Evolutionary conservation across 2,329 filamentous ascomycete species (phyloP).

Genomic region (Fusarium subglutinans): DNA sequence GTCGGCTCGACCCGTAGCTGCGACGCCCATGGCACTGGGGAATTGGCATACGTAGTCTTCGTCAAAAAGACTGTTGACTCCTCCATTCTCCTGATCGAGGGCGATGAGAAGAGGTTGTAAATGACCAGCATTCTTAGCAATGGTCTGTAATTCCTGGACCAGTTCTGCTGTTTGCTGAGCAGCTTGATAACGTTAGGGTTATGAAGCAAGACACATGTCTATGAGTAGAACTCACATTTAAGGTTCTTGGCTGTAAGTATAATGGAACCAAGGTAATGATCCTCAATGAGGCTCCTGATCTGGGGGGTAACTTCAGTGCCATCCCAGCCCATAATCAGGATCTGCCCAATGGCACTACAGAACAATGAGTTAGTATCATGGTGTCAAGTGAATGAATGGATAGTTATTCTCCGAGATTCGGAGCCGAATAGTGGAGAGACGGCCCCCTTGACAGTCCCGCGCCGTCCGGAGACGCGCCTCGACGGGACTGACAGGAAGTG

Average conservation of each 20-base stretch:
- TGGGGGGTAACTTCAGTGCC: slow-evolving; percentile 85
- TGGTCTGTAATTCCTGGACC: slow-evolving; percentile 90
- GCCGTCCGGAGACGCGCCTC: slow-evolving; percentile 5
- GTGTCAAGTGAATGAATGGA: not conserved
- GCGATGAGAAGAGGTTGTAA: slow-evolving; percentile 89
- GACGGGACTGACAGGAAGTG: not conserved
- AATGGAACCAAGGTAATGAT: slow-evolving; percentile 89
- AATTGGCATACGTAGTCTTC: slow-evolving; percentile 97
- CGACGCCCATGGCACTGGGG: slow-evolving; percentile 94
- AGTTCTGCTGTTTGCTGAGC: slow-evolving; percentile 89
- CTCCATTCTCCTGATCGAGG: slow-evolving; percentile 96
- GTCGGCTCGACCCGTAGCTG: slow-evolving; percentile 87
- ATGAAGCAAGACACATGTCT: slow-evolving; percentile 12
- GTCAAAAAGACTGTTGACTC: slow-evolving; percentile 95
- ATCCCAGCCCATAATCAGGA: slow-evolving; percentile 87
- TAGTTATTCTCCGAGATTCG: slow-evolving; percentile 20
- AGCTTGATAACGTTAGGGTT: slow-evolving; percentile 63
- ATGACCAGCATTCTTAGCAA: slow-evolving; percentile 90
- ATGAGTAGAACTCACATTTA: slow-evolving; percentile 68
- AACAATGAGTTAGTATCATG: slow-evolving; percentile 39
- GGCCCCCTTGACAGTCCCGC: slow-evolving; percentile 3
- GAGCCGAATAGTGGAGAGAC: slow-evolving; percentile 35
- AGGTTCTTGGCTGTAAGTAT: slow-evolving; percentile 85
- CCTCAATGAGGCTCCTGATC: slow-evolving; percentile 81
- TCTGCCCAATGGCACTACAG: slow-evolving; percentile 75